Conservation (phyloP, 2,329 filamentous ascomycete species). For the Zarea fungicola region DNA sequence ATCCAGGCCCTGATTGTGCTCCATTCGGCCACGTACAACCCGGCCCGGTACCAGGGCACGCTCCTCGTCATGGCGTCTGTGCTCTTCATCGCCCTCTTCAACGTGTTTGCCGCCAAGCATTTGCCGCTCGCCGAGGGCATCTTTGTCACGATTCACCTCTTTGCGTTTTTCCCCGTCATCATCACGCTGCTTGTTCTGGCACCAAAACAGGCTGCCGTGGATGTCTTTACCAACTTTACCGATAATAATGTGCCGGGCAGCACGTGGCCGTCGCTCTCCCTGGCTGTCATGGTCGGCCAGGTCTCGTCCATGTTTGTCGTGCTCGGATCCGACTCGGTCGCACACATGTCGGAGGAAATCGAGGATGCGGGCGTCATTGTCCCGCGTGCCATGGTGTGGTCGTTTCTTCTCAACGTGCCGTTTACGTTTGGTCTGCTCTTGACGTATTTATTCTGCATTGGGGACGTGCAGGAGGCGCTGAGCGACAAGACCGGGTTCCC, state of each 20-base stretch:
- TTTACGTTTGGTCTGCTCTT: constrained; percentile 10
- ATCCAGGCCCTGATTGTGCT: constrained; percentile 39
- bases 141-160: constrained; percentile 14
- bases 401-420: constrained; percentile 6
- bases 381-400: constrained; percentile 12
- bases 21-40: constrained; percentile 28
- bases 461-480: constrained; percentile 6
- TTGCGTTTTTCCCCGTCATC: constrained; percentile 14
- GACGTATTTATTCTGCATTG: constrained; percentile 11
- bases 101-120: constrained; percentile 13
- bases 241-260: constrained; percentile 19
- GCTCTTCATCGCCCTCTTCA: constrained; percentile 6
- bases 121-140: constrained; percentile 15
- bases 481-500: constrained; percentile 7
- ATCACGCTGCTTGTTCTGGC: constrained; percentile 17
- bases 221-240: constrained; percentile 16
- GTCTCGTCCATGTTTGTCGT: constrained; percentile 13
- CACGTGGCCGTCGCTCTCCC: constrained; percentile 13
- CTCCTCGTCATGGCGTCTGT: constrained; percentile 14
- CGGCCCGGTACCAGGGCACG: constrained; percentile 21
- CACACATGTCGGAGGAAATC: constrained; percentile 18
- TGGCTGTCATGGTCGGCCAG: constrained; percentile 17
- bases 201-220: constrained; percentile 9
- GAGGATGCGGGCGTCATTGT: constrained; percentile 14
- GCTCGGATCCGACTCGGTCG: constrained; percentile 16